Evolutionary conservation across 176 grass and related monocot genomes (phyloP).

Genomic region (Eragrostis curvula): DNA sequence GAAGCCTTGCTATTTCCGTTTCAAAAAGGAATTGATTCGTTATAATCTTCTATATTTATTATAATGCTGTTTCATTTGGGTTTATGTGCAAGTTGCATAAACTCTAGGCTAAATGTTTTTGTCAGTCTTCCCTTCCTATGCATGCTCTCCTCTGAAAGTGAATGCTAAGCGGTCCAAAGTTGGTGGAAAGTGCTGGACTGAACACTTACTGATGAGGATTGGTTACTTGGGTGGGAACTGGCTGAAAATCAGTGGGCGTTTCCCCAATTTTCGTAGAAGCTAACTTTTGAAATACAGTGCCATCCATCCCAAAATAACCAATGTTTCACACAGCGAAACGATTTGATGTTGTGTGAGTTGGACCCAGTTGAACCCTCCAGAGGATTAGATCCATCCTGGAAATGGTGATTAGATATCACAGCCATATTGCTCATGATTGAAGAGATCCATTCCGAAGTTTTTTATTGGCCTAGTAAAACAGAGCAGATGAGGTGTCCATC

Average conservation of each 20-base stretch:
- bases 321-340: not conserved
- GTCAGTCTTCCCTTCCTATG: not conserved
- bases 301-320: not conserved
- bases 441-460: not conserved
- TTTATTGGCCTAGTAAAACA: not conserved
- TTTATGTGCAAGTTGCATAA: not conserved
- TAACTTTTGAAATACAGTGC: not conserved
- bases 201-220: not conserved
- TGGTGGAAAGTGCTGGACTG: not conserved
- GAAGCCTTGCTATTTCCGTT: not conserved
- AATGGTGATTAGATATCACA: not conserved
- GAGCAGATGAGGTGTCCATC: not conserved
- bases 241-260: not conserved
- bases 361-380: not conserved
- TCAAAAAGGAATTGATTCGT: not conserved
- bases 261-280: not conserved
- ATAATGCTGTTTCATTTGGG: not conserved
- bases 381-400: not conserved
- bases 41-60: conserved; percentile 2
- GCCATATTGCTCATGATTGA: not conserved
- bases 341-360: not conserved
- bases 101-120: not conserved
- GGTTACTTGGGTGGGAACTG: not conserved
- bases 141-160: not conserved
- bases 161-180: not conserved